phyloP scores from a whole-genome alignment of 2,329 filamentous ascomycete species.

The Colletotrichum sp. region DNA sequence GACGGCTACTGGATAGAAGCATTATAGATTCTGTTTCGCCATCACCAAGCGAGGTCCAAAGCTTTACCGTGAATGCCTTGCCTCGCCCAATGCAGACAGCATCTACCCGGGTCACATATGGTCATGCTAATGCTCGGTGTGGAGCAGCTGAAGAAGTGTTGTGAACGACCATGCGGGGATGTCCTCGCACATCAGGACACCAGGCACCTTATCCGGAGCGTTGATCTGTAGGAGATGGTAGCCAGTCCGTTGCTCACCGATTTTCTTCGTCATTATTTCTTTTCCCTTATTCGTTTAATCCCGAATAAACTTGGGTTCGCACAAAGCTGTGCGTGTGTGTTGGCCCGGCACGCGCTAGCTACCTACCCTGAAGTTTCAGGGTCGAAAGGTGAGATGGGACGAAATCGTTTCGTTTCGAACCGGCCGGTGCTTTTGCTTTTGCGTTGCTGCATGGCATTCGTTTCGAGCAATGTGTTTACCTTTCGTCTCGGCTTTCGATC shows the following conservation, averaged over 20 bases:
- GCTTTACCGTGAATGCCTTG: neutral
- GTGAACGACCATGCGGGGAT: neutral
- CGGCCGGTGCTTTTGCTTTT: neutral
- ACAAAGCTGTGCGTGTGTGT: neutral
- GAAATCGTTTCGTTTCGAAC: neutral
- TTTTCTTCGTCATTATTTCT: neutral
- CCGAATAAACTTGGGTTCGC: neutral
- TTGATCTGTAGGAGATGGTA: neutral
- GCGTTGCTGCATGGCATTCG: neutral
- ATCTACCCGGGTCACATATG: neutral
- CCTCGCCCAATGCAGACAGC: neutral
- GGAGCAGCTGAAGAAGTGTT: neutral
- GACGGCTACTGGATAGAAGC: slow-evolving; percentile 18
- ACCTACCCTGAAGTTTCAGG: neutral
- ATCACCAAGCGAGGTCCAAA: neutral
- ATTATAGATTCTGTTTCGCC: slow-evolving; percentile 13
- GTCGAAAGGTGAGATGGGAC: neutral
- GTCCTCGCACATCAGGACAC: neutral
- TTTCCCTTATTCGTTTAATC: neutral
- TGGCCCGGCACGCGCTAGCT: neutral
- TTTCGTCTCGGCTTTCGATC: neutral
- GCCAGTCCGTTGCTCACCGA: neutral
- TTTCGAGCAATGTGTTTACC: neutral
- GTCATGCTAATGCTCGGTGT: neutral
- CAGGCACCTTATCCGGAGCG: neutral